These are phyloP conservation scores for Naganishia randhawae DNA, from an alignment of 768 basidiomycete species.

Conservation along the genomic window DNA sequence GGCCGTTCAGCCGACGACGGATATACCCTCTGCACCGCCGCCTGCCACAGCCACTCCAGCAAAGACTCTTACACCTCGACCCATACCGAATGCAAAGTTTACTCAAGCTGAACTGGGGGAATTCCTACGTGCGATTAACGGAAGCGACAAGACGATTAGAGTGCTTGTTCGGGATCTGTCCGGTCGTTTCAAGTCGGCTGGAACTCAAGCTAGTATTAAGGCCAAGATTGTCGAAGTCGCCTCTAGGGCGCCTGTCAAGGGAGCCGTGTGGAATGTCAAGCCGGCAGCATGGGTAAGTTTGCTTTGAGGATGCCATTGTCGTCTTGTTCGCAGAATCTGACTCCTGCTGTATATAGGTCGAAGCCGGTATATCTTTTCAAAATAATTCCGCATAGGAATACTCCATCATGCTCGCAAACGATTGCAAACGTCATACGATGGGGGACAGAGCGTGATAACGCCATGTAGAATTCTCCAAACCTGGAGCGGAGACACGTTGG, in stretches of 20 bases:
- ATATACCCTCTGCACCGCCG: not conserved
- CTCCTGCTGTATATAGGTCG: not conserved
- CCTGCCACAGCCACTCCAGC: not conserved
- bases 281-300: conserved; percentile 48
- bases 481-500: too few species aligned
- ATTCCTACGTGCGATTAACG: conserved; percentile 41
- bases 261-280: conserved; percentile 42
- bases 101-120: conserved; percentile 38
- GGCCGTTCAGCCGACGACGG: not conserved
- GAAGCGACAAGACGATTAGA: conserved; percentile 37
- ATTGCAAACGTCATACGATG: too few species aligned
- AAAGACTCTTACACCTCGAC: conserved; percentile 1
- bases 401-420: too few species aligned
- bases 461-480: too few species aligned
- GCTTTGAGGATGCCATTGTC: not conserved
- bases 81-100: conserved; percentile 41
- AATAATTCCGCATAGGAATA: not conserved
- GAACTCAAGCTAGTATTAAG: conserved; percentile 45
- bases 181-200: conserved; percentile 38
- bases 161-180: conserved; percentile 40
- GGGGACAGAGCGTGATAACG: too few species aligned
- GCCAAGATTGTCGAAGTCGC: conserved; percentile 46
- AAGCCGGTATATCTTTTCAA: not conserved
- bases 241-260: conserved; percentile 40
- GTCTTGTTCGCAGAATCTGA: not conserved